Evolutionary conservation across 495 filamentous ascomycete genomes (phyloP), one percentile per base, ranked within the genome.

Genomic region (Parathielavia hyrcaniae): DNA sequence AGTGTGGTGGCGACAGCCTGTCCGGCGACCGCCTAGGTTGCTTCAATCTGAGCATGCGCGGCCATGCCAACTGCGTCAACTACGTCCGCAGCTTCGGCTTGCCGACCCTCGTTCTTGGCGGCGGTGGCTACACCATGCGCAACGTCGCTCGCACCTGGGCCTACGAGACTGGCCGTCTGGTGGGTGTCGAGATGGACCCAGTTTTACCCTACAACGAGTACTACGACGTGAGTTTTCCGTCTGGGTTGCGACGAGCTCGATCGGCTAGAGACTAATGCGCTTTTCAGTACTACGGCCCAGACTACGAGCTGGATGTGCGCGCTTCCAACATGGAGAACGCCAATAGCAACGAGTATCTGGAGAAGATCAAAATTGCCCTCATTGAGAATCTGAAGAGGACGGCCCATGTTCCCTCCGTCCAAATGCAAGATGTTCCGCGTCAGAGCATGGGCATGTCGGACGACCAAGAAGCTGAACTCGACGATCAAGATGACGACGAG

Each of bases 321-420:
- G 82, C 93, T 11, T 96, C 90, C 4, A 99, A 99, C 62, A 99
- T 97, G 93, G 93, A 99, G 69, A 99, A 99, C 64, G 89, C 92
- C 17, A 99, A 99, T 68, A 91, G 88, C 34, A 80, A 77, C 58
- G 93, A 97, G 64, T 99, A 99, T 59, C 81, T 98, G 5, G 87
- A 95, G 62, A 97, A 96, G 76, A 99, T 99, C 72, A 92, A 90
- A 68, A 83, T 79, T 20, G 84, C 91, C 56, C 87, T 99, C 40
- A 86, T 96, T 48, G 91, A 96, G 56, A 99, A 99, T 65, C 81
- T 99, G 5, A 86, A 86, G 64, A 87, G 88, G 49, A 97, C 92
- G 0, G 83, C 86, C 2, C 87, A 90, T 64, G 90, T 87, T 0
- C 93, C 95, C 0, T 95, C 90, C 0, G 93, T 97, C 14, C 93